phyloP scores from a whole-genome alignment of 2,329 filamentous ascomycete genomes.

The Knoxdaviesia capensis region DNA sequence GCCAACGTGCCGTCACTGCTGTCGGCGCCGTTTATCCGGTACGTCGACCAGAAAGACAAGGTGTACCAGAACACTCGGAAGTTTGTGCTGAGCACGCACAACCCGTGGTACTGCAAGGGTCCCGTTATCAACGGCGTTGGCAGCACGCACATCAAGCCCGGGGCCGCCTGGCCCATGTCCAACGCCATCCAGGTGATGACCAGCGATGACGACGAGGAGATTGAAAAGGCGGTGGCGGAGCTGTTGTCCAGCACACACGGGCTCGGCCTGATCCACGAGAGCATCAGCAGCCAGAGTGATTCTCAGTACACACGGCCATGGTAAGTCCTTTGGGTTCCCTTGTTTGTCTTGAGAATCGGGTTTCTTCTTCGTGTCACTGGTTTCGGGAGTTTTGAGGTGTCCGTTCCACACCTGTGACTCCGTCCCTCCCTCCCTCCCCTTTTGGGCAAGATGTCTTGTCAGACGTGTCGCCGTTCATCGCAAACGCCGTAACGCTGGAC shows the following conservation, averaged over 20 bases:
- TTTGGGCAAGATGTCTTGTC: too few relatives aligned
- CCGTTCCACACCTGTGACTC: background rate
- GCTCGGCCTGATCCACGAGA: conserved; percentile 26
- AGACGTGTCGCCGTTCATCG: too few relatives aligned
- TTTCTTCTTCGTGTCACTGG: background rate
- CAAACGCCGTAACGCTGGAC: too few relatives aligned
- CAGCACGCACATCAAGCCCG: conserved; percentile 42
- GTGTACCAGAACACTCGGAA: conserved; percentile 62
- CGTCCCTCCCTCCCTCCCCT: too few relatives aligned
- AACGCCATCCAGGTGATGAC: conserved; percentile 32
- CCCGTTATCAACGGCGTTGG: conserved; percentile 52
- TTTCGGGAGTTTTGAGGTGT: background rate
- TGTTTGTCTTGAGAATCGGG: background rate
- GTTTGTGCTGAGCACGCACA: conserved; percentile 56
- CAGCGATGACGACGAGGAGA: conserved; percentile 15
- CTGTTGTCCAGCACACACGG: conserved; percentile 19
- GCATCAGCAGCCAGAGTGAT: conserved; percentile 15
- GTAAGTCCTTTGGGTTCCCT: conserved; percentile 7
- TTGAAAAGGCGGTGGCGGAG: conserved; percentile 14
- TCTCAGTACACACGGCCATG: conserved; percentile 16
- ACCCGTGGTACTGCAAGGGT: conserved; percentile 60
- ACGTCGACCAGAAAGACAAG: conserved; percentile 32
- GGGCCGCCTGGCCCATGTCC: conserved; percentile 35
- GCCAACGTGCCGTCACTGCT: conserved; percentile 51
- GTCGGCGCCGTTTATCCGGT: conserved; percentile 43